Evolutionary conservation across 495 filamentous ascomycete genomes (phyloP).

Genomic region (Talaromyces nanjingensis): DNA sequence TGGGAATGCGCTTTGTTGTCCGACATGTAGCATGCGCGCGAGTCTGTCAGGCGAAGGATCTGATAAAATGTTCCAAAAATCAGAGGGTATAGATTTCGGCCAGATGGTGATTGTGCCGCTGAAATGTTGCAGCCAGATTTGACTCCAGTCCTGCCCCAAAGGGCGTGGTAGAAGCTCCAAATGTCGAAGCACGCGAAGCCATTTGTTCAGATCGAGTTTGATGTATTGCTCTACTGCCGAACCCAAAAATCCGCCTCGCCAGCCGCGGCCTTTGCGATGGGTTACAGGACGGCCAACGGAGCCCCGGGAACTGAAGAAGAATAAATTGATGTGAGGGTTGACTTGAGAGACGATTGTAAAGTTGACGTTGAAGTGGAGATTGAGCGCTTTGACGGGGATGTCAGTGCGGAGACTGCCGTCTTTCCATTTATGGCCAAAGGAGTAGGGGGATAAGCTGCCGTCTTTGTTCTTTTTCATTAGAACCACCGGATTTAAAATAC

Average conservation of each 20-base stretch:
- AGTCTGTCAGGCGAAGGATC: slow-evolving; percentile 72
- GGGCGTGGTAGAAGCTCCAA: slow-evolving; percentile 85
- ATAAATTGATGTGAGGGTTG: slow-evolving; percentile 95
- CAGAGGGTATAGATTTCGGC: slow-evolving; percentile 65
- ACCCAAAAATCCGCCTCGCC: slow-evolving; percentile 91
- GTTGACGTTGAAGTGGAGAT: slow-evolving; percentile 95
- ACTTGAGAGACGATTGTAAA: slow-evolving; percentile 96
- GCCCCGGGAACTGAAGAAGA: slow-evolving; percentile 94
- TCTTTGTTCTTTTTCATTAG: slow-evolving; percentile 86
- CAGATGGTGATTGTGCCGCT: slow-evolving; percentile 93
- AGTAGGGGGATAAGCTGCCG: slow-evolving; percentile 74
- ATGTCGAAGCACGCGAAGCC: slow-evolving; percentile 88
- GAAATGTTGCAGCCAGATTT: slow-evolving; percentile 93
- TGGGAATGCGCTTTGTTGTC: slow-evolving; percentile 79
- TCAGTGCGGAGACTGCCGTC: slow-evolving; percentile 91
- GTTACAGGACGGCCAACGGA: slow-evolving; percentile 89
- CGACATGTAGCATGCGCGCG: slow-evolving; percentile 79
- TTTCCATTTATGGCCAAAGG: slow-evolving; percentile 97
- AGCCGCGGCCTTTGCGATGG: slow-evolving; percentile 86
- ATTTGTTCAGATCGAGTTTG: slow-evolving; percentile 92
- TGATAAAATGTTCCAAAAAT: slow-evolving; percentile 80
- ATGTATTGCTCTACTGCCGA: slow-evolving; percentile 90
- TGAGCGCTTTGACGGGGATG: slow-evolving; percentile 88
- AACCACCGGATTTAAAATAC: slow-evolving; percentile 92
- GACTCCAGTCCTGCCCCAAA: slow-evolving; percentile 91